Evolutionary conservation across 2,329 filamentous ascomycete species (phyloP), one percentile per base, ranked within the genome.

Genomic region (Aureobasidium sp.): DNA sequence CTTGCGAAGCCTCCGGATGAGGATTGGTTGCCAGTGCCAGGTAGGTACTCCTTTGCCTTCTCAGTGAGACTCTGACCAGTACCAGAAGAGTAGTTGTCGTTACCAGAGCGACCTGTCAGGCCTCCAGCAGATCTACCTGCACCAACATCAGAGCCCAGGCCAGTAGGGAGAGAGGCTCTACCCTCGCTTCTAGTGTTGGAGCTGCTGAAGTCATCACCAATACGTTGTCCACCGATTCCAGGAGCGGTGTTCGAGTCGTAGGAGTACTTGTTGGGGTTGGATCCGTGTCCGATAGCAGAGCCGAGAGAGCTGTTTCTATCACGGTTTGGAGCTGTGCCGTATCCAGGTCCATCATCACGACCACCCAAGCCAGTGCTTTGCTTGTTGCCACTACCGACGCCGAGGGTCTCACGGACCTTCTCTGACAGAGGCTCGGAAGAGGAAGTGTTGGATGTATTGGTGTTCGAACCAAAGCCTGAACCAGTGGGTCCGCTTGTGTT

Each of bases 141-240:
- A 38, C 36, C 54, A 25, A 36, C 45, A 48, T 65, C 63, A 33
- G 63, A 59, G 15, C 63, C 54, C 9, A 65, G 38, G 13, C n/a
- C 38, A 36, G 40, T 36, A 23, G 63, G 53, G 11, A 65, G 33
- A 0, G 31, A 42, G 3, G 25, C 47, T n/a, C 27, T 23, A 18
- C 63, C 63, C 54, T 60, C 45, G 18, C 60, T 33, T 58, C 54
- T 58, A n/a, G 47, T 65, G 63, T 65, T 65, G 7, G 27, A 25
- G 38, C 51, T 45, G 38, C 36, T 65, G 16, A 65, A 65, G 38
- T 65, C 63, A 15, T 65, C 63, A 25, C 45, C 47, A 27, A 58
- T 47, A 29, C 54, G 45, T 15, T 55, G 54, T 42, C 63, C 63
- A 51, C 63, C 63, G n/a, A 59, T 25, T 29, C 63, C 63, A 45